Base-by-base conservation (phyloP, 768 basidiomycete species). In the Aureoboletus auriporus region DNA sequence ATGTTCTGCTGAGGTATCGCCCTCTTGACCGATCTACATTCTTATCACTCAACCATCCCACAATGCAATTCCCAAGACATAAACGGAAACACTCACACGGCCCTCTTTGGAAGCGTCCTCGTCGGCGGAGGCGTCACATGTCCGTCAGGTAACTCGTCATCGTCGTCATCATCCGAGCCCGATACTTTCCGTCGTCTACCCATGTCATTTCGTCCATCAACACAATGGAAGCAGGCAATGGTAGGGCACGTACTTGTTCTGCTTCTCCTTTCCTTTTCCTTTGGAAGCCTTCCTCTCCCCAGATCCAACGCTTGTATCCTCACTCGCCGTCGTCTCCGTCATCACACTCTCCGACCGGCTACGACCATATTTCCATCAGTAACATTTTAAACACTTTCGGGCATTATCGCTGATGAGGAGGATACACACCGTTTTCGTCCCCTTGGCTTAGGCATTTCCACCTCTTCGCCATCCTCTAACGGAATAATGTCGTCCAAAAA, bases 401-500 rank as follows among this genome's bases (percentile, higher is more conserved):
- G 13, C 34, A 38, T 4, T 17, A 9, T 28, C n/a, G 4, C 14
- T 12, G 10, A 7, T 10, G 26, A 7, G 8, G 14, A 75, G n/a
- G 20, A 23, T 23, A 23, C 76, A 67, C 61, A 70, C 84, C 86
- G 69, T 61, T 79, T 64, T 69, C 76, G 54, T 55, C 68, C 75
- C 47, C 65, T 69, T 30, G 67, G 70, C 54, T 62, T 71, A 14
- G 74, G 70, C 35, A 62, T 46, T 17, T 73, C 72, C 6, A 69
- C 51, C 14, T 72, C 68, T 35, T 84, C 82, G 8, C 76, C 79
- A 6, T 83, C 83, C n/a, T 81, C 83, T 36, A 80, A 66, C 2
- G 86, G 82, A 36, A 86, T 74, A 37, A 90, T 78, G 9, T 82
- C 78, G 53, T 90, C 88, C 62, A 89, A 57, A 61, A 86, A 86